phyloP scores from a whole-genome alignment of 441 rosid species.

The Viola pubescens region DNA sequence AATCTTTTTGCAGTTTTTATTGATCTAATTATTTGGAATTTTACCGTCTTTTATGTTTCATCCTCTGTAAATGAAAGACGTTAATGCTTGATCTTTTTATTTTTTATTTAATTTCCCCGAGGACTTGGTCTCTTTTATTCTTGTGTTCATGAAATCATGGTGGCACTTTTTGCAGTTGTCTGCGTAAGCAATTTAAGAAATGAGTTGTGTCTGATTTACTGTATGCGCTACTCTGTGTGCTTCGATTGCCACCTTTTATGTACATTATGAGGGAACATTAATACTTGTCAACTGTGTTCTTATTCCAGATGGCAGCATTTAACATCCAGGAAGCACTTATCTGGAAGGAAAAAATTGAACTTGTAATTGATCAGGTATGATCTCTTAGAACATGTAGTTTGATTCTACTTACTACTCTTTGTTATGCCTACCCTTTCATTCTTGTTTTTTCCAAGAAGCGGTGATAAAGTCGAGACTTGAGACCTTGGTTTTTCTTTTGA shows the following conservation, averaged over 20 bases:
- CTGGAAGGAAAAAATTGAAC: constrained; percentile 94
- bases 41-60: too few species aligned
- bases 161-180: not conserved
- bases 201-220: not conserved
- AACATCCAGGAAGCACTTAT: constrained; percentile 90
- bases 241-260: not conserved
- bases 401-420: not conserved
- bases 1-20: not conserved
- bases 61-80: too few species aligned
- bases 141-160: not conserved
- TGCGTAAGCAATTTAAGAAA: constrained; percentile 2
- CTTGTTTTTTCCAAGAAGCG: constrained; percentile 5
- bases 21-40: too few species aligned
- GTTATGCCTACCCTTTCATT: not conserved
- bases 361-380: constrained; percentile 88
- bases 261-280: constrained; percentile 12
- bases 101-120: not conserved
- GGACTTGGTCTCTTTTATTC: not conserved
- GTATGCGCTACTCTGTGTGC: not conserved
- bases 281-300: constrained; percentile 24
- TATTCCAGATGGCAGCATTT: constrained; percentile 96
- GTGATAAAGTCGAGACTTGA: not conserved
- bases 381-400: not conserved
- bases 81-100: too few species aligned
- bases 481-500: constrained; percentile 2